Base-by-base conservation (phyloP, 768 basidiomycete species). In the Tubosaeta sp. region DNA sequence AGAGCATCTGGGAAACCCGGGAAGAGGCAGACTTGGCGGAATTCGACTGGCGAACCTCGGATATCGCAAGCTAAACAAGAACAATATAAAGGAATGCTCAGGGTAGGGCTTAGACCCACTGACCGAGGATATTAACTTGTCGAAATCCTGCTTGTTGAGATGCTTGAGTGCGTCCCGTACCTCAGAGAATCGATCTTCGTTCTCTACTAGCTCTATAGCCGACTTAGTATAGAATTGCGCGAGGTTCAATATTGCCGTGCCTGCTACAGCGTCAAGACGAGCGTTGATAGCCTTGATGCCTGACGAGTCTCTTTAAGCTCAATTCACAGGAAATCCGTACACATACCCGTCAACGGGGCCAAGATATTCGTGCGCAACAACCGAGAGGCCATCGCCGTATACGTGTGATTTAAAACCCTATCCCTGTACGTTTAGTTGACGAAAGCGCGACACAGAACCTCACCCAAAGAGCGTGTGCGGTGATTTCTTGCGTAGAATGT, bases 301-400 rank as follows among this genome's bases (percentile, higher is more conserved):
- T 56, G 32, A 49, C 31, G 48, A 32, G 13, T 31, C 32, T 18
- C 13, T 2, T 49, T 22, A 8, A 32, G 19, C 14, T 10, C 10
- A 19, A 42, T 19, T 14, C n/a, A 14, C 12, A 19, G 16, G 6
- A 8, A 27, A 44, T 34, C 30, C n/a, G 39, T 60, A 36, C 59
- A 84, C 90, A 40, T 59, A 84, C 90, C 78, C 45, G 86, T 90
- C 27, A 87, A 74, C 0, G 94, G 94, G 12, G 93, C 86, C 13
- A 96, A 74, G 31, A 97, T 76, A 53, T 84, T 94, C 18, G 84
- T 79, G 46, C 89, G 78, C 35, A 97, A 69, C 34, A 94, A 76
- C 8, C 95, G 78, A 2, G 83, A 71, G 2, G 86, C 95, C 93
- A 97, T 97, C 0, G 93, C 84, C 0, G 94, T 97, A 59, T 77